Conservation (phyloP, 192 early-diverging fungal genomes). For the Lobosporangium transversale region DNA sequence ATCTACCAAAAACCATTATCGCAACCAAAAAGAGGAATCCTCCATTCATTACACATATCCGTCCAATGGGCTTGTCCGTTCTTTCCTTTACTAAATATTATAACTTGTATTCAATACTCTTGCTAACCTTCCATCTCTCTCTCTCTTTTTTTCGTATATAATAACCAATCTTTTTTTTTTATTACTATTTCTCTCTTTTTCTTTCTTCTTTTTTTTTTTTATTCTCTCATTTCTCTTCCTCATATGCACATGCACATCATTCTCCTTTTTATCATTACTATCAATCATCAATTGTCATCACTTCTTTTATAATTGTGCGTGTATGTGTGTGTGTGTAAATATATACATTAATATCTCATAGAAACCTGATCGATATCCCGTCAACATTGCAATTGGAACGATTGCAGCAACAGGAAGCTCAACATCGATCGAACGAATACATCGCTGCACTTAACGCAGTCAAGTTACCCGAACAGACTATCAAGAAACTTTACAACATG, state of each 20-base stretch:
- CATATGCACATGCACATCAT: background rate
- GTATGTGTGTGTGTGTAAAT: background rate
- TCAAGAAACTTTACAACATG: constrained; percentile 51
- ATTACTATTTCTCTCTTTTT: background rate
- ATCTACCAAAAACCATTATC: too few relatives aligned
- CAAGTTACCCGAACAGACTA: constrained; percentile 45
- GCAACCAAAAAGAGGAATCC: too few relatives aligned
- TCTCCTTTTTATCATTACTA: background rate
- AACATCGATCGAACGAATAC: constrained; percentile 47
- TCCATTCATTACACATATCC: too few relatives aligned
- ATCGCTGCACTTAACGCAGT: constrained; percentile 46
- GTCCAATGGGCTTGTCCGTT: too few relatives aligned
- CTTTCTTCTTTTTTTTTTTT: constrained; percentile 6
- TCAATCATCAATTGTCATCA: background rate
- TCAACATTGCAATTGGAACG: constrained; percentile 48
- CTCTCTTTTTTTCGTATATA: constrained; percentile 8
- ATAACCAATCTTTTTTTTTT: background rate
- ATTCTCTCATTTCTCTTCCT: constrained; percentile 1
- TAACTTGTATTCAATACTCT: too few relatives aligned
- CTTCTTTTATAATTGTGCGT: too few relatives aligned
- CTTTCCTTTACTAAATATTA: too few relatives aligned
- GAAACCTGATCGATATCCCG: constrained; percentile 51
- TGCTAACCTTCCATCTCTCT: background rate
- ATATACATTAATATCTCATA: background rate
- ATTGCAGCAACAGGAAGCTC: constrained; percentile 49